A percentile compares a stretch with the other conserved stretches of the same genome.
These are phyloP conservation scores for Cenchrus fungigraminus DNA, from an alignment of 176 grass and related monocot genomes.

Conservation along the genomic window DNA sequence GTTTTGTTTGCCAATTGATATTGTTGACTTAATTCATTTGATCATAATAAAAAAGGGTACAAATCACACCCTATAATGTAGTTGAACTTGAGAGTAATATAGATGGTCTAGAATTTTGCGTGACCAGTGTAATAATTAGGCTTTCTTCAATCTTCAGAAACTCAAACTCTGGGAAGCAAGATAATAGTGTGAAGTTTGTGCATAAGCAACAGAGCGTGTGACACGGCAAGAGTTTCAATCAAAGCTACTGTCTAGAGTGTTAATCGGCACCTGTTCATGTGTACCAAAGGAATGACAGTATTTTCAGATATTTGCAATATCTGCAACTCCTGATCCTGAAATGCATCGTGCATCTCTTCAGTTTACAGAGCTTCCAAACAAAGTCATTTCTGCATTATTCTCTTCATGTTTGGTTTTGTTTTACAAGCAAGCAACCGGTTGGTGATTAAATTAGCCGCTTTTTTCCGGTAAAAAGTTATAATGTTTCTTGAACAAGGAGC, in stretches of 20 bases:
- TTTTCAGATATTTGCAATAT: not conserved
- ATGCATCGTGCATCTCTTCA: not conserved
- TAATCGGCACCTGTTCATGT: not conserved
- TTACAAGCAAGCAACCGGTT: not conserved
- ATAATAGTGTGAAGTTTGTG: not conserved
- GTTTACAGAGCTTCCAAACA: not conserved
- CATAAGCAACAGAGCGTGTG: not conserved
- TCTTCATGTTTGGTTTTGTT: constrained; percentile 1
- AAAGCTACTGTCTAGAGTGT: not conserved
- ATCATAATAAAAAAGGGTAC: not conserved
- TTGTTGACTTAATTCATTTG: constrained; percentile 18
- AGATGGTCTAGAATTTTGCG: not conserved
- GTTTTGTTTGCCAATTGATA: too few species aligned
- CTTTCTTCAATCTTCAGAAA: not conserved
- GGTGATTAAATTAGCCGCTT: not conserved
- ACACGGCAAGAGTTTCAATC: not conserved
- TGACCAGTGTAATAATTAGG: not conserved
- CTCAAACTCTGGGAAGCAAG: not conserved
- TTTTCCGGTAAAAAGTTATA: not conserved
- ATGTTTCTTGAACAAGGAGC: not conserved
- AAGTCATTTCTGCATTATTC: not conserved
- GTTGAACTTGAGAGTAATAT: not conserved
- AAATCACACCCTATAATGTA: not conserved
- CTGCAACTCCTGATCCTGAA: not conserved
- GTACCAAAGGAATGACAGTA: not conserved